Conservation (phyloP, 73 alveolate species). For the Symbiodinium pilosum region DNA sequence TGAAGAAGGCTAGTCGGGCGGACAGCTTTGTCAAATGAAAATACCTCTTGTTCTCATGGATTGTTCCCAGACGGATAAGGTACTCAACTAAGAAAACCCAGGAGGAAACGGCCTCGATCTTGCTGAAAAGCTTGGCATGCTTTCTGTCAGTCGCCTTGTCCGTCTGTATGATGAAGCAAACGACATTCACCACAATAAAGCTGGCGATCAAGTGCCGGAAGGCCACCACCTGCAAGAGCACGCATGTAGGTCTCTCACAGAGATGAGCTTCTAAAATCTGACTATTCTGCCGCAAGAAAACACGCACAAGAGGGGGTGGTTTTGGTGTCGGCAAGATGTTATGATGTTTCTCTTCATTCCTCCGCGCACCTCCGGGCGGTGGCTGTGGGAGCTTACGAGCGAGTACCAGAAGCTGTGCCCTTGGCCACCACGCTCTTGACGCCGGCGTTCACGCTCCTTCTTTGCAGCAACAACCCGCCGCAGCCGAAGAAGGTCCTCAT, state of each 20-base stretch:
- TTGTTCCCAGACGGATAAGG: slow-evolving; percentile 32
- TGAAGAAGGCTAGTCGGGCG: slow-evolving; percentile 26
- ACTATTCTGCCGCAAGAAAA: background rate
- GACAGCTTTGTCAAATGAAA: background rate
- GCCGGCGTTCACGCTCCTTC: slow-evolving; percentile 15
- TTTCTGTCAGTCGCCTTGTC: slow-evolving; percentile 25
- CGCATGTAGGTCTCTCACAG: no score
- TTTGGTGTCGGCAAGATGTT: background rate
- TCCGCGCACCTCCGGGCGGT: slow-evolving; percentile 82
- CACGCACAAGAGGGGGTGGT: background rate
- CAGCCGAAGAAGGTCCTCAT: slow-evolving; percentile 13
- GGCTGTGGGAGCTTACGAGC: slow-evolving; percentile 48
- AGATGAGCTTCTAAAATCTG: background rate
- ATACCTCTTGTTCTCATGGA: slow-evolving; percentile 73
- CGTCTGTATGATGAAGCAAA: slow-evolving; percentile 66
- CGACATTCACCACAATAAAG: slow-evolving; percentile 10
- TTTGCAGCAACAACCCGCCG: background rate
- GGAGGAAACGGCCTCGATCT: slow-evolving; percentile 41
- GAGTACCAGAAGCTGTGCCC: slow-evolving; percentile 91
- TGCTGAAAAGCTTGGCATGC: background rate
- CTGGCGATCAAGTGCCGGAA: slow-evolving; percentile 45
- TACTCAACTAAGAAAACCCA: slow-evolving; percentile 61
- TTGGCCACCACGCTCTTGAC: slow-evolving; percentile 50
- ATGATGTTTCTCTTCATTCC: background rate
- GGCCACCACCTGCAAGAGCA: background rate